Evolutionary conservation across 306 rosid species (phyloP).

Genomic region (Quercus berberidifolia): DNA sequence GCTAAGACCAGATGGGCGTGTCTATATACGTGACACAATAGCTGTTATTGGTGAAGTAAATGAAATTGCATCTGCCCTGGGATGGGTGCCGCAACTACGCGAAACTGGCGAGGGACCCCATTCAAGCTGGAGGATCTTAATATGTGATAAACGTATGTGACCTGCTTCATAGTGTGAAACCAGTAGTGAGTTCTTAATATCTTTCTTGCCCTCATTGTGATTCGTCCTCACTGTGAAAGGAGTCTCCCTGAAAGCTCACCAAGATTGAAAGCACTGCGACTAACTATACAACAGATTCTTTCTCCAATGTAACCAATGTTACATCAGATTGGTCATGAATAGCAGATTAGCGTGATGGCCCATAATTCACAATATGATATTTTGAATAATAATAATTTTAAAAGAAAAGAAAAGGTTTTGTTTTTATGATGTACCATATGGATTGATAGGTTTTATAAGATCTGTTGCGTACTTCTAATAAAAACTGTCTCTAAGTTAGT

Average conservation of each 20-base stretch:
- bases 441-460: background rate
- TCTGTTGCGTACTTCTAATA: background rate
- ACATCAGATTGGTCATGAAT: conserved; percentile 10
- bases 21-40: conserved; percentile 66
- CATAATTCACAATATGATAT: background rate
- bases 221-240: background rate
- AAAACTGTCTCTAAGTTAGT: background rate
- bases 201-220: background rate
- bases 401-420: background rate
- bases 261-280: conserved; percentile 16
- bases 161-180: conserved; percentile 13
- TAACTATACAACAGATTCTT: conserved; percentile 14
- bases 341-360: background rate
- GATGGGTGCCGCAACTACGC: conserved; percentile 50
- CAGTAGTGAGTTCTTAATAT: background rate
- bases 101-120: conserved; percentile 89
- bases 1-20: conserved; percentile 81
- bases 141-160: conserved; percentile 64
- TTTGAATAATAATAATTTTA: background rate
- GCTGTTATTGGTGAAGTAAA: conserved; percentile 52
- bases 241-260: conserved; percentile 12
- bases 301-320: background rate
- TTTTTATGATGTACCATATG: background rate
- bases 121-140: conserved; percentile 74
- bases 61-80: conserved; percentile 61